A percentile compares a stretch with the other conserved stretches of the same genome.
Evolutionary conservation across 257 asterid genomes (phyloP).

Genomic region (Parsonsia alboflavescens): DNA sequence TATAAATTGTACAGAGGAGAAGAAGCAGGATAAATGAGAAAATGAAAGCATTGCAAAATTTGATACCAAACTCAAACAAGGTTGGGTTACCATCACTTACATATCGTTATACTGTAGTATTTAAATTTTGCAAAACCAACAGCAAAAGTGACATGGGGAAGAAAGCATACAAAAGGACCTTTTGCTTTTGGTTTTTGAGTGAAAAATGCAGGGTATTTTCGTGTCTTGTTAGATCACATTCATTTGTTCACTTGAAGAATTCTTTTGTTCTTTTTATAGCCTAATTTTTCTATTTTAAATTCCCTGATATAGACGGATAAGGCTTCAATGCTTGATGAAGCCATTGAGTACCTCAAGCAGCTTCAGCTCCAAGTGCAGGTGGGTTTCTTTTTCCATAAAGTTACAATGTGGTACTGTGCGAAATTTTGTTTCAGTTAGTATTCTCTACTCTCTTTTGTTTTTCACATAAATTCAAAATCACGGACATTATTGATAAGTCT

Average conservation of each 20-base stretch:
- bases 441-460: not conserved
- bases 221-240: not conserved
- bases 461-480: not conserved
- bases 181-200: not conserved
- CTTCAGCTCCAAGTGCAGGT: slow-evolving; percentile 50
- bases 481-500: not conserved
- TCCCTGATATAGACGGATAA: slow-evolving; percentile 38
- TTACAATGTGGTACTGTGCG: not conserved
- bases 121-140: not conserved
- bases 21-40: slow-evolving; percentile 50
- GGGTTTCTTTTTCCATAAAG: not conserved
- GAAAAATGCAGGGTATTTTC: too few relatives aligned
- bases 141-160: not conserved
- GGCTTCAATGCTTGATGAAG: slow-evolving; percentile 52
- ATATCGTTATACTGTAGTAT: not conserved
- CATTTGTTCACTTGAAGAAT: not conserved
- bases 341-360: slow-evolving; percentile 49
- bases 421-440: not conserved
- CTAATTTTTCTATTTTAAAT: not conserved
- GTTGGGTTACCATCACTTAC: slow-evolving; percentile 6
- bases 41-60: slow-evolving; percentile 45
- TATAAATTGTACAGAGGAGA: slow-evolving; percentile 32
- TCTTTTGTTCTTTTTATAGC: not conserved
- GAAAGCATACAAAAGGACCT: not conserved
- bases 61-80: slow-evolving; percentile 52